Conservation (phyloP, 352 stramenopile species). For the Phytophthora hibernalis region DNA sequence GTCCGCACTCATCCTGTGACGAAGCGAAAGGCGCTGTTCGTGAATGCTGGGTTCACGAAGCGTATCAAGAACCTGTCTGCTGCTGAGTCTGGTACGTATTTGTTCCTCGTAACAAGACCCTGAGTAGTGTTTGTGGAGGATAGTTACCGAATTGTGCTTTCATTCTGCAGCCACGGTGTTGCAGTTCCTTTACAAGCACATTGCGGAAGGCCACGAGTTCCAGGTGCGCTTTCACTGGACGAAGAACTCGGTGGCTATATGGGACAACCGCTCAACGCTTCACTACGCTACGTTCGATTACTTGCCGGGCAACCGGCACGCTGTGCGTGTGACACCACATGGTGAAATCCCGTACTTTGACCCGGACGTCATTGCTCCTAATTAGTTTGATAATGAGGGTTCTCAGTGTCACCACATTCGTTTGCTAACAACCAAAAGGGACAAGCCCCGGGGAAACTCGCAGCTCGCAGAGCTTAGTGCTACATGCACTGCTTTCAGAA, state of each 20-base stretch:
- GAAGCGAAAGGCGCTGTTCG: slow-evolving; percentile 14
- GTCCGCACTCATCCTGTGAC: background rate
- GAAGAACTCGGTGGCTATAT: slow-evolving; percentile 13
- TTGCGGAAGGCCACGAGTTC: slow-evolving; percentile 14
- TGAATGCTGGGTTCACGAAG: slow-evolving; percentile 17
- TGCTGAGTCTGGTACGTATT: slow-evolving; percentile 10
- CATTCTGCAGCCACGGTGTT: slow-evolving; percentile 4
- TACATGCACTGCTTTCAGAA: too few relatives aligned
- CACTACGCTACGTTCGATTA: slow-evolving; percentile 21
- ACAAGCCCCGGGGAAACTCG: too few relatives aligned
- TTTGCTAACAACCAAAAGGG: too few relatives aligned
- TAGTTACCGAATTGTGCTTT: background rate
- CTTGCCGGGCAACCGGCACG: slow-evolving; percentile 16
- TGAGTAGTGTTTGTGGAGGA: background rate
- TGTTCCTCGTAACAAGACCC: background rate
- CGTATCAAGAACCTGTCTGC: slow-evolving; percentile 12
- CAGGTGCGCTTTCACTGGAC: slow-evolving; percentile 17
- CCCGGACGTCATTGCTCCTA: background rate
- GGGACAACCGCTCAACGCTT: slow-evolving; percentile 13
- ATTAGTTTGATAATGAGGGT: too few relatives aligned
- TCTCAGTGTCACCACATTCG: too few relatives aligned
- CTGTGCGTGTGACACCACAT: slow-evolving; percentile 12
- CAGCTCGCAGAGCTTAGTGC: too few relatives aligned
- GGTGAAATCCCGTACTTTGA: slow-evolving; percentile 14
- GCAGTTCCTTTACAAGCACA: slow-evolving; percentile 12